A percentile compares a stretch with the other conserved stretches of the same genome.
Conservation (phyloP, 352 stramenopile species). For the Elongisporangium undulatum region DNA sequence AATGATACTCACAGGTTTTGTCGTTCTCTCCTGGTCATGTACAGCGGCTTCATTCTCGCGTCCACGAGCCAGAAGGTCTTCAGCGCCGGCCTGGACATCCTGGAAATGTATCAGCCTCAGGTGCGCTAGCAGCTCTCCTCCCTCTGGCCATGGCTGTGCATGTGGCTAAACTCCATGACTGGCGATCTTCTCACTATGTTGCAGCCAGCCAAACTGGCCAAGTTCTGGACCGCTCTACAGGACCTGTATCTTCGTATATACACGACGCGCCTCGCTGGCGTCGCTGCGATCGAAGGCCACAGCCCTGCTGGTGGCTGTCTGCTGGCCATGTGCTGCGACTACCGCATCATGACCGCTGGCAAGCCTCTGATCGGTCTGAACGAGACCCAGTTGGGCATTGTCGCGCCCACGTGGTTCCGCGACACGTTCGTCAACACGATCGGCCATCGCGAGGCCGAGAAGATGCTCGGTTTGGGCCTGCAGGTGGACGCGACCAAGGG, state of each 20-base stretch:
- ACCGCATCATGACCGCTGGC: conserved; percentile 89
- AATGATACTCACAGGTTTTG: conserved; percentile 78
- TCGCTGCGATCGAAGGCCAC: conserved; percentile 91
- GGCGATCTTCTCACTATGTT: neutral
- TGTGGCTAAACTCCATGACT: too few relatives aligned
- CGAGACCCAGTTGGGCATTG: conserved; percentile 92
- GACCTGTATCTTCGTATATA: conserved; percentile 93
- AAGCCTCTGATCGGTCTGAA: conserved; percentile 72
- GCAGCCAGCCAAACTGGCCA: conserved; percentile 50
- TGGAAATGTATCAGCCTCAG: conserved; percentile 89
- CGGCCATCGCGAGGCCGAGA: conserved; percentile 77
- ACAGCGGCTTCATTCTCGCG: conserved; percentile 75
- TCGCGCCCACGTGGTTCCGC: conserved; percentile 75
- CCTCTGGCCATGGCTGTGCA: too few relatives aligned
- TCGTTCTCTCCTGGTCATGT: too few relatives aligned
- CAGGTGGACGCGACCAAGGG: conserved; percentile 74
- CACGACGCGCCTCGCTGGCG: conserved; percentile 31
- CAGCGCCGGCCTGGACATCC: conserved; percentile 90
- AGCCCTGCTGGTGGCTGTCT: conserved; percentile 92
- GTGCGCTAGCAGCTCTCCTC: conserved; percentile 15
- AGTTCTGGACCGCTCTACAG: conserved; percentile 92
- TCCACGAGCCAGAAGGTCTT: conserved; percentile 86
- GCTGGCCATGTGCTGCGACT: conserved; percentile 93
- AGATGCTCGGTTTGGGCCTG: conserved; percentile 78
- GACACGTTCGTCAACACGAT: conserved; percentile 85